Percentiles rank a stretch among this genome's conserved stretches.
These are phyloP conservation scores for Colletotrichum euphorbiae DNA, from an alignment of 2,329 filamentous ascomycete genomes.

Conservation along the genomic window DNA sequence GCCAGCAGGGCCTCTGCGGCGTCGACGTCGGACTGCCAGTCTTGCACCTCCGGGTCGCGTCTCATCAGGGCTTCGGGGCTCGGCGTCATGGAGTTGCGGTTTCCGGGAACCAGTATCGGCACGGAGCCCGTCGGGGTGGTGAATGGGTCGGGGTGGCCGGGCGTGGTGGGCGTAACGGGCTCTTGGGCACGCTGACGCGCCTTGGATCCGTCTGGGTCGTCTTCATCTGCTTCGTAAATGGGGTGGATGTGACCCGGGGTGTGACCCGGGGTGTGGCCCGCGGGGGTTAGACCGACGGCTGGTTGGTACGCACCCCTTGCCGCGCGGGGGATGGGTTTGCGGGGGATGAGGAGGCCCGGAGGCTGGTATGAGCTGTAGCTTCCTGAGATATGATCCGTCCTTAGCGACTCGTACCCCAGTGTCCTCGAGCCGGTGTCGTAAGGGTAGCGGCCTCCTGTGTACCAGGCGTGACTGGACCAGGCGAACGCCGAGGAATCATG, in stretches of 20 bases:
- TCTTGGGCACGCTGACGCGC: constrained; percentile 35
- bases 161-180: constrained; percentile 51
- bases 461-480: constrained; percentile 55
- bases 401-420: constrained; percentile 63
- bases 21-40: constrained; percentile 69
- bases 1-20: constrained; percentile 64
- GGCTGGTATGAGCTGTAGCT: constrained; percentile 42
- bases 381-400: constrained; percentile 44
- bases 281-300: constrained; percentile 28
- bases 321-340: constrained; percentile 48
- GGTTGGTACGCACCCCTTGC: constrained; percentile 42
- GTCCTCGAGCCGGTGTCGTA: constrained; percentile 55
- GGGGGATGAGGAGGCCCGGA: constrained; percentile 45
- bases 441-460: constrained; percentile 57
- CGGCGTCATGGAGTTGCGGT: constrained; percentile 51
- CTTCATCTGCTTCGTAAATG: constrained; percentile 70
- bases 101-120: constrained; percentile 46
- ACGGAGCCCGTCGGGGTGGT: constrained; percentile 53
- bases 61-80: constrained; percentile 53
- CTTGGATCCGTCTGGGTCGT: constrained; percentile 51
- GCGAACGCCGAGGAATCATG: constrained; percentile 48
- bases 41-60: constrained; percentile 65
- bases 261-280: constrained; percentile 50
- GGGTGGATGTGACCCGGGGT: constrained; percentile 63
- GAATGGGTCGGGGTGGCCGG: constrained; percentile 61